Percentiles rank a stretch among this genome's conserved stretches.
phyloP scores from a whole-genome alignment of 257 asterid species.

The Hygrophila difformis region DNA sequence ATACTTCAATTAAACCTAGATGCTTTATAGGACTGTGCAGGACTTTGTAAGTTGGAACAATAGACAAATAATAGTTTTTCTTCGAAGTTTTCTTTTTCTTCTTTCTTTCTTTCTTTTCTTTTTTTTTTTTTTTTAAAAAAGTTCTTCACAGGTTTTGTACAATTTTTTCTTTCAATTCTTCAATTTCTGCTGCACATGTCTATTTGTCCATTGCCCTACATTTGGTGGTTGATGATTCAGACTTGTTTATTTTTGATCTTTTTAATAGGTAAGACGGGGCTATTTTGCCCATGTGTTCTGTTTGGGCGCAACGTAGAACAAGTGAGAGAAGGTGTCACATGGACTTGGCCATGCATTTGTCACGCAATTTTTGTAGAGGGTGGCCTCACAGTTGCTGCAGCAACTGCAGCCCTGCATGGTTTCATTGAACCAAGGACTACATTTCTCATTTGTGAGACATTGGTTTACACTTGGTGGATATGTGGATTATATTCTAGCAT shows the following conservation, averaged over 20 bases:
- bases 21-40: too few species aligned
- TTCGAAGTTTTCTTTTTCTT: too few species aligned
- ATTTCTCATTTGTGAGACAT: conserved; percentile 78
- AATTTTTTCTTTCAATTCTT: background rate
- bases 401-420: conserved; percentile 68
- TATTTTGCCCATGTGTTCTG: conserved; percentile 89
- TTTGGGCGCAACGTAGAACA: conserved; percentile 83
- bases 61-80: too few species aligned
- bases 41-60: too few species aligned
- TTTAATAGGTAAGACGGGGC: conserved; percentile 64
- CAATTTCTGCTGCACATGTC: background rate
- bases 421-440: conserved; percentile 79
- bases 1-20: too few species aligned
- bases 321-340: conserved; percentile 77
- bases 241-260: conserved; percentile 9
- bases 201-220: background rate
- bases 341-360: conserved; percentile 87
- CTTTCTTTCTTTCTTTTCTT: too few species aligned
- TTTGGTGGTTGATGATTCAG: background rate
- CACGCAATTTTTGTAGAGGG: conserved; percentile 93
- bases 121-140: too few species aligned
- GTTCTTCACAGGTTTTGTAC: too few species aligned
- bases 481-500: conserved; percentile 96
- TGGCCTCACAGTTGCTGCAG: conserved; percentile 71
- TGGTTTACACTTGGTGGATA: conserved; percentile 99